These are phyloP conservation scores for Arthrobotrys sphaeroides DNA, from an alignment of 2,329 filamentous ascomycete species.

Conservation along the genomic window DNA sequence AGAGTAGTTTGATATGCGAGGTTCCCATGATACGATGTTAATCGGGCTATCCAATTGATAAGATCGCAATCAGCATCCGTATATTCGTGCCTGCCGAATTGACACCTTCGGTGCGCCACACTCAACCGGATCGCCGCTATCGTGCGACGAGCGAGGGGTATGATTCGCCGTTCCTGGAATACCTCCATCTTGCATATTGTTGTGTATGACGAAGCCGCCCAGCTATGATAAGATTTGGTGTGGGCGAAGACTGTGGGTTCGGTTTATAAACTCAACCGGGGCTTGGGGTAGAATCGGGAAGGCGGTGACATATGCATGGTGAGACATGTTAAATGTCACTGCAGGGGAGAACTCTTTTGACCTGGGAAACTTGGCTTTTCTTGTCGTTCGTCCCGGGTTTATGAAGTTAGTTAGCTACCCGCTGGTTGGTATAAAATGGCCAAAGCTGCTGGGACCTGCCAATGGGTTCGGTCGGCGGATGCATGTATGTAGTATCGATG, in stretches of 20 bases:
- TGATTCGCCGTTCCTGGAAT: constrained; percentile 30
- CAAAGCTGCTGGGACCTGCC: background rate
- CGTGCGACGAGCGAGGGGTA: constrained; percentile 6
- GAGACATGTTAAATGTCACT: constrained; percentile 26
- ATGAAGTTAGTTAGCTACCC: constrained; percentile 17
- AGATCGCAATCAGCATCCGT: background rate
- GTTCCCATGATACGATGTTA: background rate
- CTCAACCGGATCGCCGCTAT: constrained; percentile 1
- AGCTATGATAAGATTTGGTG: background rate
- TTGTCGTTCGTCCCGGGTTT: constrained; percentile 15
- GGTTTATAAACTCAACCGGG: background rate
- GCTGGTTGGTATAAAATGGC: constrained; percentile 26
- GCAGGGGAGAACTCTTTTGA: constrained; percentile 3
- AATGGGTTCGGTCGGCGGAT: too few relatives aligned
- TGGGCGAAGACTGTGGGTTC: background rate
- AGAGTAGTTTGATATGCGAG: constrained; percentile 15
- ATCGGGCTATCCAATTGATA: background rate
- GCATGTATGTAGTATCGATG: too few relatives aligned
- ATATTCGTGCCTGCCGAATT: constrained; percentile 26
- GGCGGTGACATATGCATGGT: constrained; percentile 22
- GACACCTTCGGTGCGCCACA: background rate
- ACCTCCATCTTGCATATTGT: background rate
- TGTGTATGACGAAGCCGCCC: background rate
- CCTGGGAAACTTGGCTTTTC: constrained; percentile 20
- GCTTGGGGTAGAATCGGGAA: constrained; percentile 28